A percentile compares a stretch with the other conserved stretches of the same genome.
Conservation (phyloP, 495 filamentous ascomycete genomes). For the Rhypophila decipiens region DNA sequence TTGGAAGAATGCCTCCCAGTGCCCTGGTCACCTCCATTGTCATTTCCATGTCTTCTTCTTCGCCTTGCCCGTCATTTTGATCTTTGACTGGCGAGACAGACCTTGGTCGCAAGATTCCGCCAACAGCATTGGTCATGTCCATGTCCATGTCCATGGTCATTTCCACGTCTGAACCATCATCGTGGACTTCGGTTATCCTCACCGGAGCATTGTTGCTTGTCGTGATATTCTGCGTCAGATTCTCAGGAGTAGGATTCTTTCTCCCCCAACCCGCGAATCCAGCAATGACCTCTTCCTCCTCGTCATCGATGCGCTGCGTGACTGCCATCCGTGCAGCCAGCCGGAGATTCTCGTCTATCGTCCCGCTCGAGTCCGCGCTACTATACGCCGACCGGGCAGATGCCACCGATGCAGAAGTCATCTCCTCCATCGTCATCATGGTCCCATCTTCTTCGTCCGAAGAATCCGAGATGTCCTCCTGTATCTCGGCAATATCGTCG, state of each 20-base stretch:
- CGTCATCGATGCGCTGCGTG: constrained; percentile 64
- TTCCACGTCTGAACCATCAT: constrained; percentile 26
- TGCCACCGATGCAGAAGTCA: constrained; percentile 58
- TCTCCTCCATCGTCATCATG: constrained; percentile 68
- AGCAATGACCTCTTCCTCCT: constrained; percentile 75
- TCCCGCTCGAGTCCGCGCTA: constrained; percentile 53
- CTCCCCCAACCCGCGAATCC: constrained; percentile 42
- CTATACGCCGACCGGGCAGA: constrained; percentile 53
- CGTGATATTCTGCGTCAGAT: constrained; percentile 1
- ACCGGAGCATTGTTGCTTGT: constrained; percentile 10
- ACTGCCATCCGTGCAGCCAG: constrained; percentile 69
- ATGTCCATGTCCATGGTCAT: constrained; percentile 47
- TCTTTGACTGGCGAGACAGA: constrained; percentile 22
- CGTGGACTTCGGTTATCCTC: constrained; percentile 10
- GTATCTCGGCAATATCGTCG: constrained; percentile 50
- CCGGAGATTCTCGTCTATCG: constrained; percentile 69
- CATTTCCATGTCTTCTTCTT: constrained; percentile 70
- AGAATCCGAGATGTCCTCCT: constrained; percentile 49
- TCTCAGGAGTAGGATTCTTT: constrained; percentile 19
- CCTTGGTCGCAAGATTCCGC: constrained; percentile 44
- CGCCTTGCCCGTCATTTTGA: constrained; percentile 59
- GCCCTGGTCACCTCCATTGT: constrained; percentile 83
- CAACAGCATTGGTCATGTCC: constrained; percentile 52
- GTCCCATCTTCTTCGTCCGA: constrained; percentile 66
- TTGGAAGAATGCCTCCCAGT: constrained; percentile 72